A percentile compares a stretch with the other conserved stretches of the same genome.
Conservation (phyloP, 2,329 filamentous ascomycete species). For the Sporothrix dimorphospora region DNA sequence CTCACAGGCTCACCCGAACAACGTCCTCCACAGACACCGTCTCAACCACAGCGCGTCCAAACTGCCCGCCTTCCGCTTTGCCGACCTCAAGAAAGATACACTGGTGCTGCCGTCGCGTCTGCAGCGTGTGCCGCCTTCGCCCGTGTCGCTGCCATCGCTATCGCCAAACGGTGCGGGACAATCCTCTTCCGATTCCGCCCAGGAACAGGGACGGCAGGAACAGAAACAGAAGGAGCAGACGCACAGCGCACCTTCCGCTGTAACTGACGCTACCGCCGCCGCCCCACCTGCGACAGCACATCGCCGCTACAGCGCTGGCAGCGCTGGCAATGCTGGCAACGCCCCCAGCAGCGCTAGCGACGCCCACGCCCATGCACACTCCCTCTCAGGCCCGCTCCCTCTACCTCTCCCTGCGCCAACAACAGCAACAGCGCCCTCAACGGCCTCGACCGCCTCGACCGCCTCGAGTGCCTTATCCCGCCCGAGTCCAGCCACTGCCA, state of each 20-base stretch:
- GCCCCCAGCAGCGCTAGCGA: background rate
- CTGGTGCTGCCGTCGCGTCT: constrained; percentile 43
- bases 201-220: background rate
- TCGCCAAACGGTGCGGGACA: constrained; percentile 26
- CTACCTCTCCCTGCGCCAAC: constrained; percentile 14
- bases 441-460: background rate
- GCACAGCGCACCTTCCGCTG: constrained; percentile 26
- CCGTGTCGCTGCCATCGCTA: constrained; percentile 42
- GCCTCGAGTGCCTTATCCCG: constrained; percentile 10
- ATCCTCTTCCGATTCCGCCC: constrained; percentile 35
- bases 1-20: constrained; percentile 27
- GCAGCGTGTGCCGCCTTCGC: constrained; percentile 46
- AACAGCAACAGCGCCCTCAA: constrained; percentile 13
- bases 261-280: constrained; percentile 16
- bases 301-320: constrained; percentile 25
- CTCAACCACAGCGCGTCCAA: constrained; percentile 60
- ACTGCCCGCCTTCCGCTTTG: constrained; percentile 58
- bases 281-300: constrained; percentile 21
- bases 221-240: background rate
- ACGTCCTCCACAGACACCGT: constrained; percentile 51
- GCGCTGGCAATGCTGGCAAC: background rate
- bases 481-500: constrained; percentile 22
- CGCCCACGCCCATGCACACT: constrained; percentile 16
- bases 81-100: constrained; percentile 49
- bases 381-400: background rate